Base-by-base conservation (phyloP, 805 yeast genomes). In the Kodamaea hsintzibuensis region DNA sequence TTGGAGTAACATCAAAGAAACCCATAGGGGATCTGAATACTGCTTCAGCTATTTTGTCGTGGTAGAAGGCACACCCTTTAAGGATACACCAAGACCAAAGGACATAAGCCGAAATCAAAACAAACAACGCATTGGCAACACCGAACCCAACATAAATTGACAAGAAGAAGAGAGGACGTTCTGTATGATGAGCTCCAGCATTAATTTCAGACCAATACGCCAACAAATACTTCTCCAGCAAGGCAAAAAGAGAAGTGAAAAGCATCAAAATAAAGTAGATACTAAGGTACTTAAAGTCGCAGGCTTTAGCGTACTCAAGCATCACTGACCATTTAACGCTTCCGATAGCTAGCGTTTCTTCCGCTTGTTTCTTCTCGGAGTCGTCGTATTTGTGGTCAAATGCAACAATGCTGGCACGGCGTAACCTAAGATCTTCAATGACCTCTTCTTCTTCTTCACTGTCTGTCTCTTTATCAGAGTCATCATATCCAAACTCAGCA, bases 1-100 rank as follows among this genome's bases (percentile, higher is more conserved):
- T 61, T 2, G 78, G 78, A 1, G 78, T 73, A 16, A 76, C 72
- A 54, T 73, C 78, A 50, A 73, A 73, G 52, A 72, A 73, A 13
- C 73, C 66, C 78, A 73, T 73, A 22, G 78, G 78, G 1, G 76
- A 66, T 53, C 74, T 63, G 51, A 73, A 62, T 0, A 73, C 70
- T 9, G 67, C 56, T 19, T 55, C 52, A 6, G 75, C 71, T 77
- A 73, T 71, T 17, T 62, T 64, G 43, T 72, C 74, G 53, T 73
- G 78, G 61, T 72, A 71, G 52, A 64, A 61, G 40, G 50, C 60
- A 25, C 74, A 67, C 9, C 71, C 73, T 50, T 62, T 65, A 42
- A 71, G 63, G 10, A 66, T 67, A 56, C 69, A 64, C 50, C 56
- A 66, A 7, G 68, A 59, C 71, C 73, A 70, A 7, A 73, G 54